Evolutionary conservation across 2,329 filamentous ascomycete genomes (phyloP).

Genomic region (Pyrenophora tritici-repentis): DNA sequence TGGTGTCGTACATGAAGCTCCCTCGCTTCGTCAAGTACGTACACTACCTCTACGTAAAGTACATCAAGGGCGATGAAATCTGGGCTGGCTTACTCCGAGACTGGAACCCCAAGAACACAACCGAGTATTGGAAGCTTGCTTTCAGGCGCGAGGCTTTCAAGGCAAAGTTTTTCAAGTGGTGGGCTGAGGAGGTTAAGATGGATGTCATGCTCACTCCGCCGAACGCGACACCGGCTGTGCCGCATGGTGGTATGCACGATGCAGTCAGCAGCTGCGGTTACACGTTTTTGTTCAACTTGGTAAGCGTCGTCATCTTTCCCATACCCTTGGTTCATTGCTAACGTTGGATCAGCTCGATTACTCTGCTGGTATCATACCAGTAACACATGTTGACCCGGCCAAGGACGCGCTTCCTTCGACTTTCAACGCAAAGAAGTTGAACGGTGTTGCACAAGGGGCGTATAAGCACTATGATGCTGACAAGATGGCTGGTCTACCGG

Average conservation of each 20-base stretch:
- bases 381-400: constrained; percentile 77
- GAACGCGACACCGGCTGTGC: constrained; percentile 87
- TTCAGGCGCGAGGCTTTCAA: constrained; percentile 77
- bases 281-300: constrained; percentile 89
- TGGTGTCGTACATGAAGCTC: constrained; percentile 74
- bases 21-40: constrained; percentile 77
- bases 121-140: constrained; percentile 83
- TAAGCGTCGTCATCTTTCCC: constrained; percentile 50
- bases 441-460: constrained; percentile 79
- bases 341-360: constrained; percentile 72
- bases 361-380: constrained; percentile 77
- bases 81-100: constrained; percentile 78
- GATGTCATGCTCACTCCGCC: constrained; percentile 84
- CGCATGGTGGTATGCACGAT: constrained; percentile 83
- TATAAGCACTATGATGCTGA: constrained; percentile 83
- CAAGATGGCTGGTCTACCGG: constrained; percentile 85
- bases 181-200: constrained; percentile 67
- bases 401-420: constrained; percentile 67
- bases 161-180: constrained; percentile 81
- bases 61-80: constrained; percentile 73
- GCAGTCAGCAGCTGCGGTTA: constrained; percentile 88
- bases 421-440: constrained; percentile 68
- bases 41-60: constrained; percentile 90
- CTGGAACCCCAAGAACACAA: constrained; percentile 74
- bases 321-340: background rate